Evolutionary conservation across 2,329 filamentous ascomycete genomes (phyloP), one percentile per base, ranked within the genome.

Genomic region (Epichloe typhina): DNA sequence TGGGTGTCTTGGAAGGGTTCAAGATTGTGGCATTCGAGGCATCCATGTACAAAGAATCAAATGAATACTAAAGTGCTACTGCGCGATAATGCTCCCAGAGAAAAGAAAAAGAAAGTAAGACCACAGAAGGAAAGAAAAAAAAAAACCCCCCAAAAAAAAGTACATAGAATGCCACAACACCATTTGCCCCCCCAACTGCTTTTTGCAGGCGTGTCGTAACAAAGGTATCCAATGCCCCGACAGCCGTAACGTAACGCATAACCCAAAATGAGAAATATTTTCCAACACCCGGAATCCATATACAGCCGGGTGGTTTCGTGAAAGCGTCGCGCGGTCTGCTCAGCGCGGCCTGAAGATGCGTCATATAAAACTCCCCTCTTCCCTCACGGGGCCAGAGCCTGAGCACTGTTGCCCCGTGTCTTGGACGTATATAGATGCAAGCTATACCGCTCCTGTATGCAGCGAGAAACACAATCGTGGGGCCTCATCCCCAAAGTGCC

Each of bases 141-240:
- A 13, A 39, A 12, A 11, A 9, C 15, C n/a, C n/a, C n/a, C n/a
- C n/a, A 9, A 15, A 26, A 33, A 13, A 33, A 26, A 17, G 21
- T 12, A 21, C 35, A 23, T 33, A 43, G 13, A 17, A 33, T 45
- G 19, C 48, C 23, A 38, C 2, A 8, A 45, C 36, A 45, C 36
- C 21, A 50, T 40, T 19, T 37, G 21, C 19, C 26, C 17, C 4
- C 23, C 37, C 23, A 26, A 31, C 13, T 39, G 36, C 26, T 50
- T 39, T 17, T 31, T 26, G 23, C 19, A 15, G 36, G 35, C 36
- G n/a, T 12, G 33, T 49, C 41, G 21, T 49, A 23, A 33, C 37
- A 39, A 21, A 38, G 23, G 23, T 52, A 37, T 49, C 47, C 47
- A 52, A 52, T 35, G 33, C 46, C 31, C 19, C 3, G n/a, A 42